Base-by-base conservation (phyloP, 1,284 basidiomycete genomes). In the Hemileia vastatrix region DNA sequence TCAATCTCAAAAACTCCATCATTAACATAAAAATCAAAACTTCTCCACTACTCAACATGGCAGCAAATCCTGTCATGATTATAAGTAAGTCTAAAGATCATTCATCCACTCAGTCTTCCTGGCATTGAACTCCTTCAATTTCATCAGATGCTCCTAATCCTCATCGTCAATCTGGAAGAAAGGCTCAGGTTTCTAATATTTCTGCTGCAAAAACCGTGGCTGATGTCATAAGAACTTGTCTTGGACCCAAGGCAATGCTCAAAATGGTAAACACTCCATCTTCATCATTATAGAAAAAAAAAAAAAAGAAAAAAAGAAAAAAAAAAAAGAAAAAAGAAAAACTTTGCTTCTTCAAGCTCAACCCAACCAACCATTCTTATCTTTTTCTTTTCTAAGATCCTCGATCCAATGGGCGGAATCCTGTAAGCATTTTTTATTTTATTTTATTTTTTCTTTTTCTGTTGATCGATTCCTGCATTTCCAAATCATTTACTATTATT, bases 211-310 rank as follows among this genome's bases (percentile, higher is more conserved):
- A 98, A 89, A 96, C 92, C 15, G 94, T 98, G 2, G 90, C 94
- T 69, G 94, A 97, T 81, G 92, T 98, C n/a, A 97, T 98, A 71
- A 79, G 93, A 67, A 97, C 93, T 70, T 98, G 94, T 83, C 78
- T 97, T 33, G 94, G 95, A 4, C 94, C 94, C 3, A 94, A 95
- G 76, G 86, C 93, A 48, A 98, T 97, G 94, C 81, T 97, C 66
- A 98, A 98, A 82, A 98, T 98, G 94, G 96, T 97, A 71, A 79
- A 96, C 53, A n/a, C n/a, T n/a, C n/a, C n/a, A n/a, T n/a, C n/a
- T n/a, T n/a, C n/a, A n/a, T n/a, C n/a, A n/a, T n/a, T n/a, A n/a
- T n/a, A n/a, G n/a, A n/a, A n/a, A n/a, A n/a, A n/a, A n/a, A n/a
- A n/a, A n/a, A n/a, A n/a, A n/a, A n/a, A n/a, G n/a, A n/a, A n/a